Evolutionary conservation across 257 asterid species (phyloP).

Genomic region (Solanum habrochaites): DNA sequence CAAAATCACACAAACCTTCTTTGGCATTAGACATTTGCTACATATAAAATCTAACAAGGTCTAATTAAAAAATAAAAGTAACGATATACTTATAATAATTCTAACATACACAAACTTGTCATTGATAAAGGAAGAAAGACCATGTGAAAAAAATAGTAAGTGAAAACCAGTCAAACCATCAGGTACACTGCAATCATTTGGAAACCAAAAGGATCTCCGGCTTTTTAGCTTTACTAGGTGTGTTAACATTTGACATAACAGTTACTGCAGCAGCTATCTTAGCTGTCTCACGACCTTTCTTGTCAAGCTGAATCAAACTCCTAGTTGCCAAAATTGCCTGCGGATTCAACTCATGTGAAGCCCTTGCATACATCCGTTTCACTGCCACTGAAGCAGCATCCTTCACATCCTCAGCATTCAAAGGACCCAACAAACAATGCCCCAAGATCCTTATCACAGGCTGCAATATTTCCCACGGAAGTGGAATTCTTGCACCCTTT

Average conservation of each 20-base stretch:
- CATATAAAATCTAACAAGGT: background rate
- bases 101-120: background rate
- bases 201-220: conserved; percentile 94
- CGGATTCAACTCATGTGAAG: conserved; percentile 79
- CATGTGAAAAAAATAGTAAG: background rate
- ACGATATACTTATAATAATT: background rate
- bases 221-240: conserved; percentile 93
- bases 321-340: conserved; percentile 85
- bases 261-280: conserved; percentile 26
- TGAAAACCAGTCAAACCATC: background rate
- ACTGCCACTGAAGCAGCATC: conserved; percentile 72
- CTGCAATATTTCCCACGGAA: conserved; percentile 90
- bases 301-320: conserved; percentile 85
- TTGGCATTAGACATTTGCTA: background rate
- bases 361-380: conserved; percentile 75
- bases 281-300: conserved; percentile 59
- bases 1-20: background rate
- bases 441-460: conserved; percentile 84
- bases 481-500: conserved; percentile 59
- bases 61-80: background rate
- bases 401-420: conserved; percentile 62
- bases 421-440: conserved; percentile 88
- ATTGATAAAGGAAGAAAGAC: background rate
- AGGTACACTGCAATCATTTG: conserved; percentile 22
- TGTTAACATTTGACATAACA: conserved; percentile 59